Base-by-base conservation (phyloP, 225 moss, liverwort and hornwort species). In the Pleurozium schreberi region DNA sequence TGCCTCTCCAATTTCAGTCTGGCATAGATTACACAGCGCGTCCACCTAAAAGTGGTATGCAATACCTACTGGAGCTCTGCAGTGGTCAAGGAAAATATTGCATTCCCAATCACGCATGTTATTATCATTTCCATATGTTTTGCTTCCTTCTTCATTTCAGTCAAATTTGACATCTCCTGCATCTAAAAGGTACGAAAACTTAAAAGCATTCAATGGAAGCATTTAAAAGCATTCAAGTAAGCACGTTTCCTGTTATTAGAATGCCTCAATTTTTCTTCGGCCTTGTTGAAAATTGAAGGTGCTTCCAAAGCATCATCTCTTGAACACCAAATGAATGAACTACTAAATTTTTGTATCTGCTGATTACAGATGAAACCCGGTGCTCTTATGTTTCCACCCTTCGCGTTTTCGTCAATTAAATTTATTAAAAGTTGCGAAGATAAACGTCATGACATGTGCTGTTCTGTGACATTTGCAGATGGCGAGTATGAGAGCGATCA, bases 41-140 rank as follows among this genome's bases (percentile, higher is more conserved):
- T 83, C 92, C 91, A 45, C 92, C 92, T 59, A 92, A 92, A 89
- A 94, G 94, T 62, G 94, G 94, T 94, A 92, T 22, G 94, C 83
- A 42, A 61, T 50, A 50, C 28, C 53, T 21, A 6, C 57, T 88
- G 13, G 38, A 57, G 61, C 77, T 61, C 33, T 14, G n/a, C 40
- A 67, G 55, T 75, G 38, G 79, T 80, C 49, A 70, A 53, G 45
- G 84, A 76, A 28, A 58, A 50, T 50, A n/a, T 49, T n/a, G 58
- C 38, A 47, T 36, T 23, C 66, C 43, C 64, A 34, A 43, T 55
- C 64, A 45, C 18, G 42, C 27, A 22, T 33, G 60, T 13, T 88
- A 59, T 21, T 52, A 76, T 77, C 52, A 43, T 78, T 85, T 85
- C 79, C 27, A 89, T 71, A 6, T 62, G 45, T 76, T 76, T 47